Base-by-base conservation (phyloP, 202 grass and related monocot genomes). In the Saccharum hybrid region DNA sequence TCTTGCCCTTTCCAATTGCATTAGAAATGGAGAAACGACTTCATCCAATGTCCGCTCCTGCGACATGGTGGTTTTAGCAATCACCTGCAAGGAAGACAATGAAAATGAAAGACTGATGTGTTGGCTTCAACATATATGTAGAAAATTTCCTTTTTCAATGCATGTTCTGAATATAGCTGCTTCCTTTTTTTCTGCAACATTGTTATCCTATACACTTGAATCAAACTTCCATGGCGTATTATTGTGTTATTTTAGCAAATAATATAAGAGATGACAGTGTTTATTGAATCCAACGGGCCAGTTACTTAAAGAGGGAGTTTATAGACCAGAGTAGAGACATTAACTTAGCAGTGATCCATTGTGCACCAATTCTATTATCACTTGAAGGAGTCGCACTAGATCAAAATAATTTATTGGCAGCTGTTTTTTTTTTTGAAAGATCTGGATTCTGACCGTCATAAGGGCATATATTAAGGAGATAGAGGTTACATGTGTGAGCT, bases 11-110 rank as follows among this genome's bases (percentile, higher is more conserved):
- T 4, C 14, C 45, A 87, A 15, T 11, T 87, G 85, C 81, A 84
- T 84, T 18, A 81, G 38, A 74, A 90, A 90, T 28, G 81, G 89
- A 61, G 81, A 71, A 28, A 87, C 7, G 9, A 90, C 89, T 41
- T 87, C 89, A 31, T 90, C 84, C 64, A 84, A 18, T 3, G 59
- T 48, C 34, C 63, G 41, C 82, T 83, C 88, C 19, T 84, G 84
- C 19, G 66, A 75, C 80, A 90, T 90, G 21, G 7, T 90, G 34
- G 15, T 65, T 82, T 78, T 1, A 22, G 19, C 4, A 77, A 52
- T 77, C 14, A 45, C 56, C 43, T 72, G 37, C 36, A 83, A 83
- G 43, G 41, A 71, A 60, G 40, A 43, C 41, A 31, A 4, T 46
- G 42, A 34, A 76, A 72, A 64, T 52, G 39, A 37, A 75, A 15